Percentiles rank a stretch among this genome's conserved stretches.
Evolutionary conservation across 805 yeast genomes (phyloP).

Genomic region (Wickerhamomyces kurtzmanii): DNA sequence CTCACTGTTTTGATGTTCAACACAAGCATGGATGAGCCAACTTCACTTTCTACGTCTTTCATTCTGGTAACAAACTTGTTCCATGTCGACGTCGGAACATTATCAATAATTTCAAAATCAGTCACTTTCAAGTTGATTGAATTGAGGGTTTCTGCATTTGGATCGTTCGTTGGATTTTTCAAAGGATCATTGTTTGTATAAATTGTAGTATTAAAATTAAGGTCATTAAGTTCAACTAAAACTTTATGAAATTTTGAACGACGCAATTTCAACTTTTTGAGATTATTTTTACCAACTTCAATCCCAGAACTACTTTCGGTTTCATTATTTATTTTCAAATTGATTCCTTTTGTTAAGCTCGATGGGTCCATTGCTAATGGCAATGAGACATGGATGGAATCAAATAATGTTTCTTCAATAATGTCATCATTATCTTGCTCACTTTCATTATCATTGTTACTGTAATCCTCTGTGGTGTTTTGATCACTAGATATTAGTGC

Average conservation of each 20-base stretch:
- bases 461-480: constrained; percentile 1
- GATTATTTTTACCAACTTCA: constrained; percentile 15
- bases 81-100: constrained; percentile 86
- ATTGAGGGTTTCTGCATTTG: constrained; percentile 34
- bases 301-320: constrained; percentile 3
- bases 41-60: constrained; percentile 59
- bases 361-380: constrained; percentile 34
- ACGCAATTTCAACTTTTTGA: constrained; percentile 42
- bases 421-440: constrained; percentile 17
- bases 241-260: constrained; percentile 59
- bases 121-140: constrained; percentile 37
- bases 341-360: constrained; percentile 41
- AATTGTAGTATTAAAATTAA: constrained; percentile 36
- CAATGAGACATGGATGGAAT: constrained; percentile 69
- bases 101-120: constrained; percentile 58
- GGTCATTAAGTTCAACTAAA: constrained; percentile 40
- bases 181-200: constrained; percentile 38
- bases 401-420: constrained; percentile 59
- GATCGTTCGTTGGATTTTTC: constrained; percentile 16
- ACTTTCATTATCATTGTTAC: constrained; percentile 6
- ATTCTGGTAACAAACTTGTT: constrained; percentile 68
- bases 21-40: constrained; percentile 53
- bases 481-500: constrained; percentile 1
- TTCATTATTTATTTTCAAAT: constrained; percentile 26
- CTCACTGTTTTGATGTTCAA: constrained; percentile 46